These are phyloP conservation scores for Macrocybe gigantea DNA, from an alignment of 768 basidiomycete species.

Conservation along the genomic window DNA sequence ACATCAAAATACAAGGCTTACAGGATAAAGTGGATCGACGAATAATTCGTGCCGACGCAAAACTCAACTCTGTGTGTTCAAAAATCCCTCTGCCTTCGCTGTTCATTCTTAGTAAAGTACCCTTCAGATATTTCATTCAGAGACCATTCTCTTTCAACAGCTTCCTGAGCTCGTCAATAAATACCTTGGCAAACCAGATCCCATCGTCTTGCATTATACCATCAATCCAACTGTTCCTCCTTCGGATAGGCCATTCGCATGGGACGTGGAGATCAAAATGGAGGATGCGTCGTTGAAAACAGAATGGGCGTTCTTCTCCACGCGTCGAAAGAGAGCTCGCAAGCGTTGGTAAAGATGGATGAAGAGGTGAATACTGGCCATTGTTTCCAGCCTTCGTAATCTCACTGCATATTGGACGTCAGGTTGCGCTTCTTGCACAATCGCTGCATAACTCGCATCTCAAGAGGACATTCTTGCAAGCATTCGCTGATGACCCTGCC, in stretches of 20 bases:
- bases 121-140: conserved; percentile 62
- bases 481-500: conserved; percentile 74
- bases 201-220: conserved; percentile 73
- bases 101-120: not conserved
- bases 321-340: conserved; percentile 64
- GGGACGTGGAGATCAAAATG: conserved; percentile 84
- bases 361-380: conserved; percentile 60
- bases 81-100: not conserved
- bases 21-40: conserved; percentile 81
- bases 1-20: conserved; percentile 78
- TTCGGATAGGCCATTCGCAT: conserved; percentile 69
- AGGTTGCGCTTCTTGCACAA: conserved; percentile 83
- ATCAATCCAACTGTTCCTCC: conserved; percentile 57
- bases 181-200: conserved; percentile 70
- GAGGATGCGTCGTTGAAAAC: conserved; percentile 73
- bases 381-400: not conserved
- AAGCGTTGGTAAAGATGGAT: conserved; percentile 68
- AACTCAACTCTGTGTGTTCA: conserved; percentile 50
- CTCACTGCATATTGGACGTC: conserved; percentile 1
- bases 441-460: conserved; percentile 83
- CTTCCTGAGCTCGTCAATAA: conserved; percentile 84
- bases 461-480: conserved; percentile 80
- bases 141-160: conserved; percentile 68
- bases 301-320: conserved; percentile 70
- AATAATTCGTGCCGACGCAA: conserved; percentile 63